Evolutionary conservation across 2,329 filamentous ascomycete species (phyloP), one percentile per base, ranked within the genome.

Genomic region (Diplodia scrobiculata): DNA sequence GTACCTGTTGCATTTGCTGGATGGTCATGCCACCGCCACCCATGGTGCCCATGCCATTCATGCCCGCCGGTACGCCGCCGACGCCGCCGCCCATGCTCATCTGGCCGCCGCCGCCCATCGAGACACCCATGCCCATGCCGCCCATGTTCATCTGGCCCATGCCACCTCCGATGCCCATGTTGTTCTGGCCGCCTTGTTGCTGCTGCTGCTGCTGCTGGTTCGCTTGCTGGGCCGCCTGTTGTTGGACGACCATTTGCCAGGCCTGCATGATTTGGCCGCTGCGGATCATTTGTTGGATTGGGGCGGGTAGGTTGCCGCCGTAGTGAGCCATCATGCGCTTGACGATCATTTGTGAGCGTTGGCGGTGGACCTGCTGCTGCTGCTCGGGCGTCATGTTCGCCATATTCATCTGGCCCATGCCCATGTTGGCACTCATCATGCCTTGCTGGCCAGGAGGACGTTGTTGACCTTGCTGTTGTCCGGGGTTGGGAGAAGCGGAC

Each of bases 261-360:
- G 54, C 64, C 17, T 59, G 53, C 41, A 51, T 50, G 21, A 66
- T 9, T 19, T 59, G 41, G 3, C 53, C 51, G 11, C 17, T 36
- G 38, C 63, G 73, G 51, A 74, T 69, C 65, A 79, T 68, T 10
- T 75, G 72, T 34, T 75, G 36, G 50, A 76, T 71, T 53, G 75
- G 73, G 25, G 65, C 59, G n/a, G 71, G 69, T 41, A 72, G 59
- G 36, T 36, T 67, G 69, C 45, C 69, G 68, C 51, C 68, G 14
- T 66, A 68, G 6, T 68, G 68, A 38, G 65, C 53, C 32, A 69
- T 65, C 29, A 72, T 68, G 45, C 60, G 52, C 52, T 70, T 69
- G 59, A 71, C 69, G 14, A 65, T 63, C 53, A 67, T 68, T 45
- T 74, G 73, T 34, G 78, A 66, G 69, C 68, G 68, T 34, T 68